These are phyloP conservation scores for Claviceps digitariae DNA, from an alignment of 2,329 filamentous ascomycete genomes.

Conservation along the genomic window DNA sequence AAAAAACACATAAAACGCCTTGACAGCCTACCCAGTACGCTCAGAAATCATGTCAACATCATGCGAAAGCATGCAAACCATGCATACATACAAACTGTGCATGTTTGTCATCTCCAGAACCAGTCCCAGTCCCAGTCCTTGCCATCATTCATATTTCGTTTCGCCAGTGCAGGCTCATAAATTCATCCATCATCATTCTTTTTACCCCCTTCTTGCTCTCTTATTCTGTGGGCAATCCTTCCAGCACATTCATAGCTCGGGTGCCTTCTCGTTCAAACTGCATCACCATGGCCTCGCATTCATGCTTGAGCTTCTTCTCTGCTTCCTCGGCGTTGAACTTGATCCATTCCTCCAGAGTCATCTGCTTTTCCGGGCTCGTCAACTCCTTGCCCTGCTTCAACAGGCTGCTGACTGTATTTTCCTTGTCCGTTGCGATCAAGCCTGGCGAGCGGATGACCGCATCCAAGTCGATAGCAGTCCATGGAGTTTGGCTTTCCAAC, in stretches of 20 bases:
- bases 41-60: too few species aligned
- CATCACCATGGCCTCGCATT: slow-evolving; percentile 73
- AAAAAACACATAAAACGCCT: too few species aligned
- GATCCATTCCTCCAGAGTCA: slow-evolving; percentile 94
- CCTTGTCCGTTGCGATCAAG: slow-evolving; percentile 32
- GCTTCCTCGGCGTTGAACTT: slow-evolving; percentile 65
- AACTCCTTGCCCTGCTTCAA: slow-evolving; percentile 47
- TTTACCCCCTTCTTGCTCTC: not conserved
- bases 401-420: slow-evolving; percentile 36
- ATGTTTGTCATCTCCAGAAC: too few species aligned
- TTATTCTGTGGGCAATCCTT: slow-evolving; percentile 50
- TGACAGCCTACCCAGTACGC: too few species aligned
- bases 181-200: not conserved
- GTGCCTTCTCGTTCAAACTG: slow-evolving; percentile 74
- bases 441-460: slow-evolving; percentile 41
- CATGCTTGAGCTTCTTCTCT: slow-evolving; percentile 62
- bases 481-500: slow-evolving; percentile 46
- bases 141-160: not conserved
- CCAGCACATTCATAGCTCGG: slow-evolving; percentile 62
- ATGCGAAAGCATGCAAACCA: too few species aligned
- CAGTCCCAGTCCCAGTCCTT: too few species aligned
- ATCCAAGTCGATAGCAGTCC: slow-evolving; percentile 68
- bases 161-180: not conserved
- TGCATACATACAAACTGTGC: too few species aligned
- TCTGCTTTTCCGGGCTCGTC: slow-evolving; percentile 63